These are phyloP conservation scores for Cladophialophora immunda DNA, from an alignment of 2,329 filamentous ascomycete genomes.

Conservation along the genomic window DNA sequence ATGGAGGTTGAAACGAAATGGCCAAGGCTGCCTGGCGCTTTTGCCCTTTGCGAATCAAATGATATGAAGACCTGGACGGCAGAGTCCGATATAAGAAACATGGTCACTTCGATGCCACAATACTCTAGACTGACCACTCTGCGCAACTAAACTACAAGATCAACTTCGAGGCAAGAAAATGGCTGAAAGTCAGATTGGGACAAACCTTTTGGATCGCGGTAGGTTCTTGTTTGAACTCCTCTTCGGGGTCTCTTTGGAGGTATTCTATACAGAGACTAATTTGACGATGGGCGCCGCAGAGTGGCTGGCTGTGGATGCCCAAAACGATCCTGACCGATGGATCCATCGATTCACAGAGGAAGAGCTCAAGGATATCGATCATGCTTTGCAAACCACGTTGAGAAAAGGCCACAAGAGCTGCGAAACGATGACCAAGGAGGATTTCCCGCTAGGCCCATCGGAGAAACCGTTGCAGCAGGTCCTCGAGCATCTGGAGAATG, in stretches of 20 bases:
- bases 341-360: conserved; percentile 2
- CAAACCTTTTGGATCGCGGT: neutral
- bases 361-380: conserved; percentile 4
- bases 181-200: neutral
- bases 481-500: conserved; percentile 3
- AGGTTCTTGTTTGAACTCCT: neutral
- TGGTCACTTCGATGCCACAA: neutral
- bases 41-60: neutral
- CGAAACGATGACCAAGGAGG: conserved; percentile 6
- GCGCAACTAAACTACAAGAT: neutral
- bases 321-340: conserved; percentile 1
- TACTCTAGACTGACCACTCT: neutral
- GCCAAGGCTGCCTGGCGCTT: neutral
- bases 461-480: conserved; percentile 2
- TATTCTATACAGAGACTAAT: no score
- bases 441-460: neutral
- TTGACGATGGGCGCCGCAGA: neutral
- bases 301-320: conserved; percentile 4
- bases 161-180: neutral
- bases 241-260: neutral
- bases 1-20: neutral
- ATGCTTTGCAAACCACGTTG: conserved; percentile 3
- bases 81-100: conserved; percentile 2
- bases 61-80: neutral
- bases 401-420: neutral